Percentiles rank a stretch among this genome's conserved stretches.
Conservation (phyloP, 345 rosid species). For the Citrus mangshanensis region DNA sequence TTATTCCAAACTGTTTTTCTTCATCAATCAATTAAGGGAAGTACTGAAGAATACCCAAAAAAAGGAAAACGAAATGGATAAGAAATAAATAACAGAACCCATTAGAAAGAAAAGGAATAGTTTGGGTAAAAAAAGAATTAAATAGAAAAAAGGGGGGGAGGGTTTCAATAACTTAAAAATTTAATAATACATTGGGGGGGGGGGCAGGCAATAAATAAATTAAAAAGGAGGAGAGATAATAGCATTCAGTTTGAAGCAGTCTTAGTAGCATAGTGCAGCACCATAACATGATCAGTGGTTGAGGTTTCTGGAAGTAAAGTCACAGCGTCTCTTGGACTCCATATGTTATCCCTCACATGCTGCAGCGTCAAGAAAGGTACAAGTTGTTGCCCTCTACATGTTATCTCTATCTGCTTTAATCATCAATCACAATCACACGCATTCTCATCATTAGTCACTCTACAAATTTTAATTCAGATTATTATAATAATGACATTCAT, state of each 20-base stretch:
- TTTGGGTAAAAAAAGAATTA: background rate
- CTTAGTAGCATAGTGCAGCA: conserved; percentile 77
- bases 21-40: conserved; percentile 26
- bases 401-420: conserved; percentile 77
- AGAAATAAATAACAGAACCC: conserved; percentile 3
- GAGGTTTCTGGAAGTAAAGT: conserved; percentile 63
- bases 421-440: background rate
- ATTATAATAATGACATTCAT: too few species aligned
- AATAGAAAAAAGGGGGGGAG: background rate
- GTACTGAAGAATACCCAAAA: background rate
- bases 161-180: conserved; percentile 25
- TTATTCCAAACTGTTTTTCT: conserved; percentile 27
- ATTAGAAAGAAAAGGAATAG: background rate
- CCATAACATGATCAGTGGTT: conserved; percentile 75
- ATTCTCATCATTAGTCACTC: background rate
- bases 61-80: conserved; percentile 4
- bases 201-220: conserved; percentile 8
- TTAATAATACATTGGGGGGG: conserved; percentile 14
- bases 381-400: conserved; percentile 86
- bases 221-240: background rate
- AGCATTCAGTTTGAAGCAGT: conserved; percentile 26
- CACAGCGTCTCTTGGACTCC: conserved; percentile 60
- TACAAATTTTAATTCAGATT: too few species aligned
- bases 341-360: conserved; percentile 86
- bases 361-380: conserved; percentile 76